Conservation (phyloP, 2,329 filamentous ascomycete species). For the Geoglossum cookeanum region DNA sequence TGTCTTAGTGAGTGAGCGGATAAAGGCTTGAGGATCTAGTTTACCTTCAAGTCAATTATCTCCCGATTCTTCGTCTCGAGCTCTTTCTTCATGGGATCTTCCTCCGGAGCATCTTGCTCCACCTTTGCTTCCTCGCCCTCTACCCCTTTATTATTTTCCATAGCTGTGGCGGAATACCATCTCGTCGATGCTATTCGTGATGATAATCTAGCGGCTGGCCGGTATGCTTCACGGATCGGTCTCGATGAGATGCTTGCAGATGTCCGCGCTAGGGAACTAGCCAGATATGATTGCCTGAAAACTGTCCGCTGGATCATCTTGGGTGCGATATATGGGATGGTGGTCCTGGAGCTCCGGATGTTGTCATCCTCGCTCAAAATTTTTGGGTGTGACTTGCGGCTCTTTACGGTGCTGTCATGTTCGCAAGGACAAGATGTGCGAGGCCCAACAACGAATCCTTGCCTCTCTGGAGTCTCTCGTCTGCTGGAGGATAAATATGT, state of each 20-base stretch:
- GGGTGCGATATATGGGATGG: constrained; percentile 10
- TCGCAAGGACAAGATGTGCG: background rate
- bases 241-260: background rate
- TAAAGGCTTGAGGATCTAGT: constrained; percentile 11
- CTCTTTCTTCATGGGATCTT: constrained; percentile 40
- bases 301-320: constrained; percentile 32
- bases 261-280: background rate
- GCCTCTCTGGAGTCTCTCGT: too few relatives aligned
- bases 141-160: constrained; percentile 17
- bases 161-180: constrained; percentile 21
- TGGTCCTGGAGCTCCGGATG: background rate
- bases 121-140: constrained; percentile 13
- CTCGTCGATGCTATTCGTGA: constrained; percentile 10
- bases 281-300: constrained; percentile 24
- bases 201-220: constrained; percentile 8
- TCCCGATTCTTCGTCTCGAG: constrained; percentile 55
- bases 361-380: background rate
- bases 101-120: constrained; percentile 18
- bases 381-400: background rate
- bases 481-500: too few relatives aligned
- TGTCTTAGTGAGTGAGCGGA: background rate
- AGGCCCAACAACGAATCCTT: too few relatives aligned
- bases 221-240: constrained; percentile 10
- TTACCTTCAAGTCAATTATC: constrained; percentile 75
- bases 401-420: background rate